Percentiles rank a stretch among this genome's conserved stretches.
phyloP scores from a whole-genome alignment of 2,329 filamentous ascomycete genomes.

The Aureobasidium namibiae region DNA sequence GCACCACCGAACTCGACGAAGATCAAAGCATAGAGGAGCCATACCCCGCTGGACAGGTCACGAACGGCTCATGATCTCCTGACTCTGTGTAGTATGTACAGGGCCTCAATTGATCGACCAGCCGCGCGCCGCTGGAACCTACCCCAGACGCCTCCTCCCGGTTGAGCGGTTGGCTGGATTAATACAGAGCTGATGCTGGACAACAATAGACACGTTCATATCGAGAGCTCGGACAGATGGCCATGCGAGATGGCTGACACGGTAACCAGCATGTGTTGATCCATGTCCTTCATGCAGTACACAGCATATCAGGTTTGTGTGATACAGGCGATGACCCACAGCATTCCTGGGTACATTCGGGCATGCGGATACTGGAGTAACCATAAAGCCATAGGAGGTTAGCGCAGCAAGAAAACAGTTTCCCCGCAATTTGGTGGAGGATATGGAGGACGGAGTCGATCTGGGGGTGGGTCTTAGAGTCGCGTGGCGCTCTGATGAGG shows the following conservation, averaged over 20 bases:
- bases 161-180: conserved; percentile 10
- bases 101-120: not conserved
- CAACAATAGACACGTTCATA: not conserved
- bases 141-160: conserved; percentile 10
- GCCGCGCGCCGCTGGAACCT: not conserved
- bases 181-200: not conserved
- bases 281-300: not conserved
- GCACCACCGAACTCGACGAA: not conserved
- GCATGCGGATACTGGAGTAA: not conserved
- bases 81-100: not conserved
- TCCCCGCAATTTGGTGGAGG: not conserved
- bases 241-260: conserved; percentile 3
- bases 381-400: not conserved
- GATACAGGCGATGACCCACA: not conserved
- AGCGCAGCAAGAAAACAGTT: not conserved
- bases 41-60: not conserved
- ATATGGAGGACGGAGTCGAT: not conserved
- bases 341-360: not conserved
- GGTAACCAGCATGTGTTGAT: not conserved
- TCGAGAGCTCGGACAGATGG: not conserved
- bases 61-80: conserved; percentile 11
- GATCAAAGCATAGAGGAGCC: not conserved
- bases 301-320: not conserved
- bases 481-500: not conserved
- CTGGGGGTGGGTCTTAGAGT: not conserved